phyloP scores from a whole-genome alignment of 2,329 filamentous ascomycete genomes.

The Ceratocystis eucalypticola region DNA sequence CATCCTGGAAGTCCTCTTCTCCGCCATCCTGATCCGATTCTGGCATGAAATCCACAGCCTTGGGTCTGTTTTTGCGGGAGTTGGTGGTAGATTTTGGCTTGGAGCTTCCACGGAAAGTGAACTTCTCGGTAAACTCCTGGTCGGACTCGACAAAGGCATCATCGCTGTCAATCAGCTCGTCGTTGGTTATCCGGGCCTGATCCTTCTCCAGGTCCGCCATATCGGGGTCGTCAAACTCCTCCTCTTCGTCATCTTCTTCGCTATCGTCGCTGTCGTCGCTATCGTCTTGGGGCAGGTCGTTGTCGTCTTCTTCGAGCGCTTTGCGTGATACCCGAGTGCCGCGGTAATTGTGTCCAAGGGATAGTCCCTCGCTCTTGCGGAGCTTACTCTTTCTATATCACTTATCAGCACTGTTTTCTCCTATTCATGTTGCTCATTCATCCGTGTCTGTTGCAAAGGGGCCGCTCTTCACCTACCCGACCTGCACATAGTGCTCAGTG shows the following conservation, averaged over 20 bases:
- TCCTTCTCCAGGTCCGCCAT: constrained; percentile 41
- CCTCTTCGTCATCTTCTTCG: constrained; percentile 34
- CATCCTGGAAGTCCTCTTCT: constrained; percentile 27
- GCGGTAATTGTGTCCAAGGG: constrained; percentile 66
- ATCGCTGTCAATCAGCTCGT: constrained; percentile 51
- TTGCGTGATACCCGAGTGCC: constrained; percentile 62
- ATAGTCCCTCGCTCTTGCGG: constrained; percentile 53
- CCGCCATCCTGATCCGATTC: constrained; percentile 31
- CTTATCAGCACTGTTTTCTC: background rate
- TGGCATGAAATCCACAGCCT: constrained; percentile 46
- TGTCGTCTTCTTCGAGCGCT: constrained; percentile 45
- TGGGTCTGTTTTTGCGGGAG: constrained; percentile 31
- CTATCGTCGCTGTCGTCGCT: constrained; percentile 37
- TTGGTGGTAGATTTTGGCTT: constrained; percentile 31
- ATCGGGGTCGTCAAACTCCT: constrained; percentile 45
- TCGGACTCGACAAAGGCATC: constrained; percentile 72
- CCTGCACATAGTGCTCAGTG: constrained; percentile 74
- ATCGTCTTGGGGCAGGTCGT: constrained; percentile 25
- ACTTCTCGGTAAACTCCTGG: constrained; percentile 66
- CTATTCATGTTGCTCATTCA: background rate
- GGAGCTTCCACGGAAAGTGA: constrained; percentile 48
- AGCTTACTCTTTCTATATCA: constrained; percentile 60
- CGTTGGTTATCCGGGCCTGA: constrained; percentile 32
- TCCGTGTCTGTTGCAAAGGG: background rate
- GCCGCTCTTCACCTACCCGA: constrained; percentile 40